Evolutionary conservation across 139 green algal genomes (phyloP).

Genomic region (Closterium sp.): DNA sequence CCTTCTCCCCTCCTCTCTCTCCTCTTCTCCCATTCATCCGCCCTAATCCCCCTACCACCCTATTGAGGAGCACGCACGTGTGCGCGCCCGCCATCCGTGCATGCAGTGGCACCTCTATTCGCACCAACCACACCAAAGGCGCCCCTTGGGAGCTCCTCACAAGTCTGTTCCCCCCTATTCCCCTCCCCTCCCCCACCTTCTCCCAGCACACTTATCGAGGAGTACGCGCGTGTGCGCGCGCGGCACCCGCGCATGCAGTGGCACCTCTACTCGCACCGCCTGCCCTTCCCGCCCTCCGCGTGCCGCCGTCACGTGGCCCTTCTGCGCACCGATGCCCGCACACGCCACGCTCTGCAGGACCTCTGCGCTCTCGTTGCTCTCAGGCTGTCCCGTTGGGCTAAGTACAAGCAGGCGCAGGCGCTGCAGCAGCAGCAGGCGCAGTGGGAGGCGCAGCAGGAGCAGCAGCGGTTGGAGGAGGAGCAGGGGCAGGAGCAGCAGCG

Average conservation of each 20-base stretch:
- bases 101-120: slow-evolving; percentile 8
- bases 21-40: too few species aligned
- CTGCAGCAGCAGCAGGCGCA: not conserved
- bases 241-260: slow-evolving; percentile 19
- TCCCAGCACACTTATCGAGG: not conserved
- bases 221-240: not conserved
- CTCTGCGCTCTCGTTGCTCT: not conserved
- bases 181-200: not conserved
- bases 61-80: not conserved
- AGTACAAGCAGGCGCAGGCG: not conserved
- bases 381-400: not conserved
- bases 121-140: not conserved
- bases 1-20: too few species aligned
- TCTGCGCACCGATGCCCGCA: slow-evolving; percentile 7
- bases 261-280: slow-evolving; percentile 1
- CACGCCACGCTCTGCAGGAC: slow-evolving; percentile 5
- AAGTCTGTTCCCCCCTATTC: too few species aligned
- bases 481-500: not conserved
- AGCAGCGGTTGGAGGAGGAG: not conserved
- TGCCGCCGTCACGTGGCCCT: not conserved
- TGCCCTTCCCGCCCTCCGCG: slow-evolving; percentile 8
- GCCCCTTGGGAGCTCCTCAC: too few species aligned
- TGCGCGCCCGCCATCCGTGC: not conserved
- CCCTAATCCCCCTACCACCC: not conserved
- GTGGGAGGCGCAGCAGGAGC: not conserved